A percentile compares a stretch with the other conserved stretches of the same genome.
Evolutionary conservation across 2,329 filamentous ascomycete genomes (phyloP).

Genomic region (Phialemonium atrogriseum): DNA sequence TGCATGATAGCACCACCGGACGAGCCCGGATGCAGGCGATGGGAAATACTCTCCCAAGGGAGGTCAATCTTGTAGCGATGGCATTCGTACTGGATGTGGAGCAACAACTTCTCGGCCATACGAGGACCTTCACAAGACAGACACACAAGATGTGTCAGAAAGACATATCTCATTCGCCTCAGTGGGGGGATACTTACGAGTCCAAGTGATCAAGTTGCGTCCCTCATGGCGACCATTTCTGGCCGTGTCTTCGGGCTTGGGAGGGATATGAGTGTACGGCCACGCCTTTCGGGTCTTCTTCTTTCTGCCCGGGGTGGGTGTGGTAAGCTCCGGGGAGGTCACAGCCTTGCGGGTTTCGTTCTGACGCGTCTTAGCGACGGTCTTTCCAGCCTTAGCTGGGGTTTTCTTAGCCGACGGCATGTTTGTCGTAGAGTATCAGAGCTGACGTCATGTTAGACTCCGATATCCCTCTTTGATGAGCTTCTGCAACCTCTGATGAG

Average conservation of each 20-base stretch:
- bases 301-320: neutral
- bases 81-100: constrained; percentile 32
- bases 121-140: constrained; percentile 25
- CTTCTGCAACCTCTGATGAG: too few species aligned
- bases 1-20: constrained; percentile 29
- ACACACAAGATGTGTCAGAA: neutral
- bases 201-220: constrained; percentile 32
- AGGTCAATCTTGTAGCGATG: constrained; percentile 20
- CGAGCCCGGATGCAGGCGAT: constrained; percentile 31
- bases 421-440: too few species aligned
- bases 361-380: too few species aligned
- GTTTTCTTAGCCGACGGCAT: too few species aligned
- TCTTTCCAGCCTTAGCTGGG: too few species aligned
- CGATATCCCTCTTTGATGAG: too few species aligned
- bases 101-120: constrained; percentile 36
- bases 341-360: too few species aligned
- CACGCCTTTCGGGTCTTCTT: constrained; percentile 2
- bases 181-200: constrained; percentile 24
- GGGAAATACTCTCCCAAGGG: constrained; percentile 31
- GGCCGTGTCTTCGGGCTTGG: constrained; percentile 6
- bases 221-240: constrained; percentile 23
- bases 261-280: constrained; percentile 10
- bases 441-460: too few species aligned
- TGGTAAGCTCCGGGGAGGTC: too few species aligned
- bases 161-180: too few species aligned